Conservation (phyloP, 2,329 filamentous ascomycete genomes). For the Hymenoscyphus linearis region DNA sequence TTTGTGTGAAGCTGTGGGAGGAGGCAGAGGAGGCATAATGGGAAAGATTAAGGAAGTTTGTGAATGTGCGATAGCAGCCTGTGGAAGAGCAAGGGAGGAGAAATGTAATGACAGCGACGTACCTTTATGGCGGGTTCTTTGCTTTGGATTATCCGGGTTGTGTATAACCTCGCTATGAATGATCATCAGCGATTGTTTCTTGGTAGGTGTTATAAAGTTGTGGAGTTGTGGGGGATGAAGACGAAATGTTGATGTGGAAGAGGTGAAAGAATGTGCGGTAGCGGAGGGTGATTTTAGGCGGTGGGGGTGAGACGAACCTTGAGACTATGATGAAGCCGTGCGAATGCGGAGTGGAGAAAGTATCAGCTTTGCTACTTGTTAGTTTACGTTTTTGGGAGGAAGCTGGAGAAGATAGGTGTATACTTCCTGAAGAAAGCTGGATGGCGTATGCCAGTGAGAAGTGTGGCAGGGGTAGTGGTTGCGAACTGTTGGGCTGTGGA, state of each 20-base stretch:
- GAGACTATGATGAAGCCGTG: too few species aligned
- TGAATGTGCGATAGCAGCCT: background rate
- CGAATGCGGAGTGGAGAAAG: too few species aligned
- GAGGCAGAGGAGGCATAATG: background rate
- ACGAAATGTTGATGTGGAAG: too few species aligned
- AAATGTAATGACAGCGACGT: background rate
- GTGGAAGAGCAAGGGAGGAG: background rate
- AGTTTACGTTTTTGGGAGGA: background rate
- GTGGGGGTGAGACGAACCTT: too few species aligned
- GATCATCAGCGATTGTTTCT: background rate
- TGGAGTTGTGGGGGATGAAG: too few species aligned
- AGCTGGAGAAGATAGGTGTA: background rate
- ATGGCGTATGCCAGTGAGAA: background rate
- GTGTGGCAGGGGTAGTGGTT: background rate
- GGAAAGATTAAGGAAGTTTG: background rate
- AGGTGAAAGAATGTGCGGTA: too few species aligned
- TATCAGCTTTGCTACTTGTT: background rate
- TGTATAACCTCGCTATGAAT: background rate
- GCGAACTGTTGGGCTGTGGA: background rate
- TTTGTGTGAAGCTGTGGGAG: background rate
- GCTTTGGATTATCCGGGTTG: background rate
- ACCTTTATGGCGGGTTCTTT: background rate
- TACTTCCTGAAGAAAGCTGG: background rate
- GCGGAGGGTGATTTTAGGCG: too few species aligned
- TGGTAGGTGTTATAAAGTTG: too few species aligned